Evolutionary conservation across 768 basidiomycete genomes (phyloP).

Genomic region (Exsudoporus frostii): DNA sequence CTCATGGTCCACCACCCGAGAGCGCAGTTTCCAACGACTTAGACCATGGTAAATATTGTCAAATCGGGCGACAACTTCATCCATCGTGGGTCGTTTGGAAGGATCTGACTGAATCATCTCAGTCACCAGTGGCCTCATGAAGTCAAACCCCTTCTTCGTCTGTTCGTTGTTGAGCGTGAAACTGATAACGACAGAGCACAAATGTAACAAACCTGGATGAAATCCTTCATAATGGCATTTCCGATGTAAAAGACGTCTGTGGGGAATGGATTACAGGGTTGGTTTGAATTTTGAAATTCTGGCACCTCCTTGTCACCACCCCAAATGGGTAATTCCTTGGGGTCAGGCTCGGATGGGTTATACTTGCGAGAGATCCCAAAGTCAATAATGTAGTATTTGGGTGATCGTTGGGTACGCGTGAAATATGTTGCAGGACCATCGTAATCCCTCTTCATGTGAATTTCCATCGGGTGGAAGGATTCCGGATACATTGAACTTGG

Average conservation of each 20-base stretch:
- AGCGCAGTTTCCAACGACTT: constrained; percentile 20
- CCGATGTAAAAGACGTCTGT: constrained; percentile 45
- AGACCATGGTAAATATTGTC: constrained; percentile 5
- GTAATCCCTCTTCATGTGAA: constrained; percentile 11
- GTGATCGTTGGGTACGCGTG: constrained; percentile 30
- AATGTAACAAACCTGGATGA: constrained; percentile 36
- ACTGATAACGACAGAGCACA: too few species aligned
- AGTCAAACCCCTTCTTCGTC: constrained; percentile 25
- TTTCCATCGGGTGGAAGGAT: constrained; percentile 23
- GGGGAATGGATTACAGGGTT: constrained; percentile 37
- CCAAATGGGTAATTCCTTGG: constrained; percentile 27
- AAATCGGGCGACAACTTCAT: constrained; percentile 21
- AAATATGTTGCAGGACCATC: constrained; percentile 18
- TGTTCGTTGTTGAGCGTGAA: neutral
- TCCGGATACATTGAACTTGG: constrained; percentile 24
- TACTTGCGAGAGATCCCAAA: constrained; percentile 36
- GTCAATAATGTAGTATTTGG: constrained; percentile 36
- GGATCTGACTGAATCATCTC: constrained; percentile 26
- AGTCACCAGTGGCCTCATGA: constrained; percentile 18
- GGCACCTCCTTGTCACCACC: constrained; percentile 45
- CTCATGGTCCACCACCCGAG: constrained; percentile 22
- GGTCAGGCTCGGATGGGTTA: constrained; percentile 21
- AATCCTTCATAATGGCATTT: constrained; percentile 33
- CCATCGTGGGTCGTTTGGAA: constrained; percentile 19
- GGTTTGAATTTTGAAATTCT: constrained; percentile 29